phyloP scores from a whole-genome alignment of 148 eudicot species.

The Rhododendron simsii region DNA sequence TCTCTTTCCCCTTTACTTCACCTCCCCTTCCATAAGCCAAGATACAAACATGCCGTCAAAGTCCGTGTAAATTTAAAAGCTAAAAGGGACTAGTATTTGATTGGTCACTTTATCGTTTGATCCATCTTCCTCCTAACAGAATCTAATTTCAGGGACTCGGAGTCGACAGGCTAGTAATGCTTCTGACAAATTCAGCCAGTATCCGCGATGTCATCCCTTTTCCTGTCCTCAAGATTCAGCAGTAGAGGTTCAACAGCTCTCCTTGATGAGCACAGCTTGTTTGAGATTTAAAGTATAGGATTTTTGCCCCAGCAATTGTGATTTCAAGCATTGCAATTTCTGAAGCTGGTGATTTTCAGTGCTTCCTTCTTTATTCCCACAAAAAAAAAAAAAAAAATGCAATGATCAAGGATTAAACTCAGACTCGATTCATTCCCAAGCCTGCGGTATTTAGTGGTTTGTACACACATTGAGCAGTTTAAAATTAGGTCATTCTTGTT shows the following conservation, averaged over 20 bases:
- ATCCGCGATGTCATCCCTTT: constrained; percentile 97
- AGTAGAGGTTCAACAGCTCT: constrained; percentile 18
- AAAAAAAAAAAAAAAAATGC: background rate
- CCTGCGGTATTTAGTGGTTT: background rate
- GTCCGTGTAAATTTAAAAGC: background rate
- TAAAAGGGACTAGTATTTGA: background rate
- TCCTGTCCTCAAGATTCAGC: constrained; percentile 86
- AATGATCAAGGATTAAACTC: background rate
- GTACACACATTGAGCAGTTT: background rate
- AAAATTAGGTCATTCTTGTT: background rate
- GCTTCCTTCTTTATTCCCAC: background rate
- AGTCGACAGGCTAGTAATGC: constrained; percentile 95
- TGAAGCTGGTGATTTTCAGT: background rate
- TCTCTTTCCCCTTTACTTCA: background rate
- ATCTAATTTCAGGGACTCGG: constrained; percentile 72
- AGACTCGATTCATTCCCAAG: background rate
- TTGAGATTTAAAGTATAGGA: background rate
- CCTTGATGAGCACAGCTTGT: background rate
- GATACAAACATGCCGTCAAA: background rate
- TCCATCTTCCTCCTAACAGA: background rate
- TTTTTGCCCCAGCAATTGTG: background rate
- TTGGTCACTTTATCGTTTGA: background rate
- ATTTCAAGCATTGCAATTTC: background rate
- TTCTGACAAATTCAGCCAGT: constrained; percentile 87
- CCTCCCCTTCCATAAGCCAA: background rate